Percentiles rank a stretch among this genome's conserved stretches.
These are phyloP conservation scores for Elsinoe batatas DNA, from an alignment of 2,329 filamentous ascomycete species.

Conservation along the genomic window DNA sequence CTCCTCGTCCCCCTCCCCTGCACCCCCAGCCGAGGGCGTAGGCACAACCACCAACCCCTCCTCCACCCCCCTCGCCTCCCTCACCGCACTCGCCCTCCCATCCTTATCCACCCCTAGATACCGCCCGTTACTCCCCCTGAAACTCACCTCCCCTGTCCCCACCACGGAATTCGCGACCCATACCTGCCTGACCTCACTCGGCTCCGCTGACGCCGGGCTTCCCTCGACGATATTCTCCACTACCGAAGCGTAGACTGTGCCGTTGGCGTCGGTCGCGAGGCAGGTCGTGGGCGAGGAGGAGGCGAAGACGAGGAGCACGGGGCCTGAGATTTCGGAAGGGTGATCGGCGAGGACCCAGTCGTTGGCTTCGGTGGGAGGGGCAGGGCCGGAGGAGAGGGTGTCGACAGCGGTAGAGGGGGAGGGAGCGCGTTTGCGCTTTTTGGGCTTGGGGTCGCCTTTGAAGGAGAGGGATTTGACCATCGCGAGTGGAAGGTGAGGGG, in stretches of 20 bases:
- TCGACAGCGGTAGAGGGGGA: conserved; percentile 31
- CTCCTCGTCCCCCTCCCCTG: conserved; percentile 42
- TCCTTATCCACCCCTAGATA: conserved; percentile 81
- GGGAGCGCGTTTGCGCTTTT: conserved; percentile 73
- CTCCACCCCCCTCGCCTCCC: conserved; percentile 72
- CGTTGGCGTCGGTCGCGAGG: conserved; percentile 75
- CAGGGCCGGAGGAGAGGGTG: conserved; percentile 21
- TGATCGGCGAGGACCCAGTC: conserved; percentile 83
- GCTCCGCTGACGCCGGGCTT: conserved; percentile 76
- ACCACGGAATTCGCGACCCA: conserved; percentile 81
- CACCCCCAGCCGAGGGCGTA: conserved; percentile 19
- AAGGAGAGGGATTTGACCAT: conserved; percentile 90
- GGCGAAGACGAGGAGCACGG: conserved; percentile 72
- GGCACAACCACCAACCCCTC: conserved; percentile 68
- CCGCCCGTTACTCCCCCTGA: conserved; percentile 86
- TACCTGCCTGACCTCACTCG: conserved; percentile 90
- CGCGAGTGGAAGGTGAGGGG: conserved; percentile 17
- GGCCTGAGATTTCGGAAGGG: conserved; percentile 65
- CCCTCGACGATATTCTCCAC: conserved; percentile 84
- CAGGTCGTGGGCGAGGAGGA: conserved; percentile 58
- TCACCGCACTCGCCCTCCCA: conserved; percentile 64
- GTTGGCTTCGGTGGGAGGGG: conserved; percentile 56
- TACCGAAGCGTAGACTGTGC: conserved; percentile 70
- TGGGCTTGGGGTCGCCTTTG: conserved; percentile 93
- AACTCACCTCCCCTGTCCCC: conserved; percentile 67